These are phyloP conservation scores for Moesziomyces aphidis DNA, from an alignment of 1,284 basidiomycete genomes.

Conservation along the genomic window DNA sequence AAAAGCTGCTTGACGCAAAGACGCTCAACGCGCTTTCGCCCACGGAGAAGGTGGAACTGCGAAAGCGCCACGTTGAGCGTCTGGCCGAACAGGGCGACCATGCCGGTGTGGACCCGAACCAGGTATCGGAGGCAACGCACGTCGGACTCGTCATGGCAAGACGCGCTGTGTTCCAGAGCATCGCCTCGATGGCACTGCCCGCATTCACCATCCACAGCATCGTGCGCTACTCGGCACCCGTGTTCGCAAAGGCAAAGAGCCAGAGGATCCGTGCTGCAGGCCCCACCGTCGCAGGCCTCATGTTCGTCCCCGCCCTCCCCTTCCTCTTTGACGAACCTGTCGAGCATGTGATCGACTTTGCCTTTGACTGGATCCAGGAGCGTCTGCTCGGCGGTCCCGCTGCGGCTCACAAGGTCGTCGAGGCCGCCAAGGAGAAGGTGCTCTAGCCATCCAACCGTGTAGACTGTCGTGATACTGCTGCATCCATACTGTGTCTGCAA, in stretches of 20 bases:
- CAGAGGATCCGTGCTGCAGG: conserved; percentile 79
- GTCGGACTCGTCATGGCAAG: conserved; percentile 57
- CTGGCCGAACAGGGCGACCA: conserved; percentile 29
- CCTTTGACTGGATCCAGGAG: conserved; percentile 70
- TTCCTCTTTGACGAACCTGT: conserved; percentile 68
- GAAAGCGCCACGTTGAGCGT: conserved; percentile 40
- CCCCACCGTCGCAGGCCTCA: conserved; percentile 78
- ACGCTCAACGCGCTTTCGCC: conserved; percentile 30
- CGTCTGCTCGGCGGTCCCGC: conserved; percentile 17
- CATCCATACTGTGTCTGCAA: too few species aligned
- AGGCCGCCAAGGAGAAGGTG: conserved; percentile 40
- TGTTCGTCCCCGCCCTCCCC: conserved; percentile 63
- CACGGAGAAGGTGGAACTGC: conserved; percentile 52
- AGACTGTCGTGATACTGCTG: too few species aligned
- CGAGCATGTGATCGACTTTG: conserved; percentile 70
- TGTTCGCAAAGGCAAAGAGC: conserved; percentile 77
- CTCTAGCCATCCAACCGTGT: conserved; percentile 1
- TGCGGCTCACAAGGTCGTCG: conserved; percentile 27
- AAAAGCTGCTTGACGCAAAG: conserved; percentile 40
- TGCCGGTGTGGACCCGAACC: conserved; percentile 34
- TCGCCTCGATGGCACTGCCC: conserved; percentile 61
- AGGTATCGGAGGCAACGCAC: conserved; percentile 39
- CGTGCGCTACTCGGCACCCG: conserved; percentile 76
- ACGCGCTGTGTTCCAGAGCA: conserved; percentile 63
- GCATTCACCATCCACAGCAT: conserved; percentile 65